Percentiles rank a stretch among this genome's conserved stretches.
Conservation (phyloP, 495 filamentous ascomycete species). For the Usnea hakonensis region DNA sequence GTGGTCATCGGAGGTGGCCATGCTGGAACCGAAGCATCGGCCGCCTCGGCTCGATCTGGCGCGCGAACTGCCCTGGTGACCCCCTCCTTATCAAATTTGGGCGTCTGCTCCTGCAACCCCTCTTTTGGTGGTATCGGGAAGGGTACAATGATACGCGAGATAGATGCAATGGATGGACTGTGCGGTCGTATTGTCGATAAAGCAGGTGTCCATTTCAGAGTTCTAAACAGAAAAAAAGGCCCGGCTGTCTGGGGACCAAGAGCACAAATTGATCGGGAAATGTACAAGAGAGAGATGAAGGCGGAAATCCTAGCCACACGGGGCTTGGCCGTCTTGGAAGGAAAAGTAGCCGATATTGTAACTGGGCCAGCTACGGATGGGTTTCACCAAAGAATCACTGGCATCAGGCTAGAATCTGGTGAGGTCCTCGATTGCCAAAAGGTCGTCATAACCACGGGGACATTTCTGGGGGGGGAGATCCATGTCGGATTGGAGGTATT, state of each 20-base stretch:
- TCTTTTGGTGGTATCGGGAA: conserved; percentile 98
- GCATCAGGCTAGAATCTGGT: conserved; percentile 81
- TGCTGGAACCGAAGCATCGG: conserved; percentile 88
- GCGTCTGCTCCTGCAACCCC: conserved; percentile 95
- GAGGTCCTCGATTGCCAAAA: conserved; percentile 71
- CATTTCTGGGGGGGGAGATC: conserved; percentile 93
- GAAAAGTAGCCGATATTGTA: conserved; percentile 88
- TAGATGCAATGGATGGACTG: conserved; percentile 91
- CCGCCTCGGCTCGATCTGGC: conserved; percentile 84
- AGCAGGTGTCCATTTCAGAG: conserved; percentile 82
- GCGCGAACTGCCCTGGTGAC: conserved; percentile 87
- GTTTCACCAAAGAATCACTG: conserved; percentile 62
- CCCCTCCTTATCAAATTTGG: conserved; percentile 76
- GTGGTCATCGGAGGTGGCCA: conserved; percentile 94
- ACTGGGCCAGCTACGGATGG: conserved; percentile 41
- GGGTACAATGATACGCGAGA: conserved; percentile 89
- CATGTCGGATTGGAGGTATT: conserved; percentile 82
- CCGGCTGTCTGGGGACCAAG: conserved; percentile 95
- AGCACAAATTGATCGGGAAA: conserved; percentile 86
- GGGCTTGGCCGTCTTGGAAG: conserved; percentile 70
- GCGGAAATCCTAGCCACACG: conserved; percentile 72
- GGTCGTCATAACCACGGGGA: conserved; percentile 92
- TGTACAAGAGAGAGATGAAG: conserved; percentile 89
- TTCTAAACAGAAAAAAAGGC: conserved; percentile 82
- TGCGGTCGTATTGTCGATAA: conserved; percentile 87